Conservation (phyloP, 2,329 filamentous ascomycete genomes). For the Sclerotinia nivalis region DNA sequence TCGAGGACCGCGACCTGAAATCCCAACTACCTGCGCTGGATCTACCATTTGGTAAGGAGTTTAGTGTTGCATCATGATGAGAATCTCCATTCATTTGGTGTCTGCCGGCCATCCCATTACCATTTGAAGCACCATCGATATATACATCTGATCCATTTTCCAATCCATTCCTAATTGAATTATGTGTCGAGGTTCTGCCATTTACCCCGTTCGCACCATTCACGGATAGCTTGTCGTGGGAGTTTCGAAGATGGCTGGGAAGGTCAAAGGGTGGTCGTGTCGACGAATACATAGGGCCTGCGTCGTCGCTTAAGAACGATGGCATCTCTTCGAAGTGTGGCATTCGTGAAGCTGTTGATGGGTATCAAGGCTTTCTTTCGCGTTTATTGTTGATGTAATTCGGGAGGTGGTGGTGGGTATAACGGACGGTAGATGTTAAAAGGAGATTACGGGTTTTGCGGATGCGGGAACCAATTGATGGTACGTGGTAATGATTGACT, state of each 20-base stretch:
- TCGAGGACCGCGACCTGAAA: conserved; percentile 36
- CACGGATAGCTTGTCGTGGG: conserved; percentile 39
- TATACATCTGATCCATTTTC: conserved; percentile 40
- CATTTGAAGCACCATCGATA: conserved; percentile 32
- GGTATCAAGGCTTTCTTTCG: conserved; percentile 35
- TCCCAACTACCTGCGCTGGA: conserved; percentile 47
- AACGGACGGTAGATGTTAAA: conserved; percentile 10
- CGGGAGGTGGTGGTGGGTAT: conserved; percentile 4
- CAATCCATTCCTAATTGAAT: conserved; percentile 41
- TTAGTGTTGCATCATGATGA: conserved; percentile 53
- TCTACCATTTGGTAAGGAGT: conserved; percentile 58
- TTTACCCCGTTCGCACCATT: conserved; percentile 28
- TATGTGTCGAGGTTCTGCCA: conserved; percentile 35
- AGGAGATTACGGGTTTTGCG: conserved; percentile 18
- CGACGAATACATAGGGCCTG: conserved; percentile 37
- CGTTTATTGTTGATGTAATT: conserved; percentile 24
- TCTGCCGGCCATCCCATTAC: conserved; percentile 26
- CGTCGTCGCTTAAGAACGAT: conserved; percentile 50
- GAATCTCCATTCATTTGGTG: conserved; percentile 38
- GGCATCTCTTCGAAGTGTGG: conserved; percentile 53
- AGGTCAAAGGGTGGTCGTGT: conserved; percentile 40
- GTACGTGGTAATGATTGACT: conserved; percentile 6
- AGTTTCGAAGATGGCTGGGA: conserved; percentile 43
- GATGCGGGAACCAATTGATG: conserved; percentile 16
- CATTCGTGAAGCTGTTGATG: conserved; percentile 39